phyloP scores from a whole-genome alignment of 208 protist genomes.

The Porcisia deanei region DNA sequence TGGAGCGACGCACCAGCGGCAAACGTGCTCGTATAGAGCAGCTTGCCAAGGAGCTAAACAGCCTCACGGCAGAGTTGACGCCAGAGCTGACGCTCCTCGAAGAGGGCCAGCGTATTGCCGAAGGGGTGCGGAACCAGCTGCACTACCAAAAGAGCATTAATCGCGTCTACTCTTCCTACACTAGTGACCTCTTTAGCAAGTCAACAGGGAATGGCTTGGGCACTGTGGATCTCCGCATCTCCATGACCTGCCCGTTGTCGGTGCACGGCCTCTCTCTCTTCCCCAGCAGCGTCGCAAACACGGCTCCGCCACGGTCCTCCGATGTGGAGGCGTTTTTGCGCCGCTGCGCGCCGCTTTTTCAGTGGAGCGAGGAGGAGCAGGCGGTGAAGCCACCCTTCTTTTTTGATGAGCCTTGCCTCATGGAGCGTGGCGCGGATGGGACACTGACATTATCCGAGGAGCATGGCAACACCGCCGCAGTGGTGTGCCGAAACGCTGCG shows the following conservation, averaged over 20 bases:
- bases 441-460: background rate
- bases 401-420: slow-evolving; percentile 70
- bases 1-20: slow-evolving; percentile 11
- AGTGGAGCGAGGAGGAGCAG: slow-evolving; percentile 20
- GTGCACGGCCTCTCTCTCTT: slow-evolving; percentile 16
- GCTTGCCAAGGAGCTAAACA: slow-evolving; percentile 19
- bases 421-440: slow-evolving; percentile 33
- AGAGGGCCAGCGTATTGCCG: slow-evolving; percentile 18
- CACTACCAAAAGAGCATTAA: slow-evolving; percentile 34
- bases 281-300: background rate
- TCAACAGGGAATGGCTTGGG: background rate
- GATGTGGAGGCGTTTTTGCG: slow-evolving; percentile 38
- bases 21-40: slow-evolving; percentile 21
- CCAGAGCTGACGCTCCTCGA: slow-evolving; percentile 8
- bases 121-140: slow-evolving; percentile 23
- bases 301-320: background rate
- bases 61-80: slow-evolving; percentile 21
- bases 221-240: background rate
- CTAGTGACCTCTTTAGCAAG: background rate
- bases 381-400: slow-evolving; percentile 35
- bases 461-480: background rate
- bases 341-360: slow-evolving; percentile 53
- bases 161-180: background rate
- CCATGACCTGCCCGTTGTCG: slow-evolving; percentile 9
- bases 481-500: slow-evolving; percentile 36